Base-by-base conservation (phyloP, 164 flowering plant species). In the Aristolochia contorta region DNA sequence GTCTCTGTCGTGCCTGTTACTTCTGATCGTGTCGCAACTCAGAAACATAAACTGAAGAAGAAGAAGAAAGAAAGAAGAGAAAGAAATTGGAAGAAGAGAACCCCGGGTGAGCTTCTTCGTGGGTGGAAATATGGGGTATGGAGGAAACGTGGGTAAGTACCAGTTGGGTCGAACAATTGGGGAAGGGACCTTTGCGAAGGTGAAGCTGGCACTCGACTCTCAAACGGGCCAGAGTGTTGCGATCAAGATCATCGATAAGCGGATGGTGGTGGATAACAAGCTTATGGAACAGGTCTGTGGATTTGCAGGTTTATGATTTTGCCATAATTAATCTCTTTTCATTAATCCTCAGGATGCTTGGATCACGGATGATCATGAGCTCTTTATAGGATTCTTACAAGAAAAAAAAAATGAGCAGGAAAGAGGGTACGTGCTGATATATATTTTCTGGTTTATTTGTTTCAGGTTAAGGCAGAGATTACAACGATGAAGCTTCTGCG, bases 101-200 rank as follows among this genome's bases (percentile, higher is more conserved):
- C n/a, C n/a, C n/a, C n/a, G n/a, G n/a, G n/a, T n/a, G n/a, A n/a
- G n/a, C 27, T 41, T 21, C 16, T 20, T 10, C 21, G 12, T 3
- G 14, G 12, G 6, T 12, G 16, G 22, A 32, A 23, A 15, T 33
- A 87, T 87, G 94, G 86, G 88, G 27, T 65, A 46, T 62, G 69
- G 67, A 14, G 67, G 57, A 45, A 76, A 41, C 16, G 67, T 84
- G 25, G 92, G 90, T 16, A 86, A 79, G 64, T 86, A 86, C 67
- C 77, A 74, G 72, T 74, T 88, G 0, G 69, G 79, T 13, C 56
- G 77, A 54, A 79, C 82, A 6, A 78, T 88, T 16, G 92, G 96
- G n/a, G 88, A 82, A 70, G 96, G 96, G 1, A 77, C 60, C 59
- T 86, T 84, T 60, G 88, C 96, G 25, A 88, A 86, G 79, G 96